phyloP scores from a whole-genome alignment of 2,329 filamentous ascomycete genomes.

The Capronia coronata region DNA sequence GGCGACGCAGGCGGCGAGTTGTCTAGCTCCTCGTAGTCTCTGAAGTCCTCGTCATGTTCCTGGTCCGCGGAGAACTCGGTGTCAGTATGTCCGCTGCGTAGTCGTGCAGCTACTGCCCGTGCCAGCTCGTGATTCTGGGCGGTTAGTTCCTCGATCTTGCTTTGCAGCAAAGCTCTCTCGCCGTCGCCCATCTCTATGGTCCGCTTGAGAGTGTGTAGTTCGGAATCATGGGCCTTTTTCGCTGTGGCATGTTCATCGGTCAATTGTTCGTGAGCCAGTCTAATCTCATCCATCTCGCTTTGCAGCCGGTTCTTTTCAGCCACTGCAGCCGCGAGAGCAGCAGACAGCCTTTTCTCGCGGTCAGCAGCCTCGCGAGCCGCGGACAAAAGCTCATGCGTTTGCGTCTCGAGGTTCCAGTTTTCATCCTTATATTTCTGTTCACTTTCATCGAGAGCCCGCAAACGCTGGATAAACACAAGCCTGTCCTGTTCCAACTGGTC shows the following conservation, averaged over 20 bases:
- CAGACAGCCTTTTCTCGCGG: slow-evolving; percentile 73
- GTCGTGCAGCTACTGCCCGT: slow-evolving; percentile 69
- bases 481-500: slow-evolving; percentile 75
- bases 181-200: slow-evolving; percentile 70
- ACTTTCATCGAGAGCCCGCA: slow-evolving; percentile 81
- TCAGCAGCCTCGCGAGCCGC: slow-evolving; percentile 69
- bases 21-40: slow-evolving; percentile 70
- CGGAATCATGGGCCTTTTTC: slow-evolving; percentile 80
- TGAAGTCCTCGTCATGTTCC: slow-evolving; percentile 53
- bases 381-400: slow-evolving; percentile 73
- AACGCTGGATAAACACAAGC: slow-evolving; percentile 69
- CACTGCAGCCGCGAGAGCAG: slow-evolving; percentile 62
- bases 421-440: slow-evolving; percentile 97
- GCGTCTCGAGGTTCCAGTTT: slow-evolving; percentile 95
- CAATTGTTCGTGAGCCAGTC: slow-evolving; percentile 69
- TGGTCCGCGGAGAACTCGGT: slow-evolving; percentile 41
- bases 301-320: slow-evolving; percentile 71
- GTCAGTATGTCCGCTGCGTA: slow-evolving; percentile 56
- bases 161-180: slow-evolving; percentile 70
- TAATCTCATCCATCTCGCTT: slow-evolving; percentile 85
- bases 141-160: slow-evolving; percentile 80
- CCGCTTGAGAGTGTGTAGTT: slow-evolving; percentile 75
- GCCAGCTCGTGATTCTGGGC: slow-evolving; percentile 88
- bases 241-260: slow-evolving; percentile 69
- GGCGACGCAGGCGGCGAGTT: slow-evolving; percentile 87